These are phyloP conservation scores for Dioscorea cayenensis DNA, from an alignment of 116 monocot genomes.

Conservation along the genomic window DNA sequence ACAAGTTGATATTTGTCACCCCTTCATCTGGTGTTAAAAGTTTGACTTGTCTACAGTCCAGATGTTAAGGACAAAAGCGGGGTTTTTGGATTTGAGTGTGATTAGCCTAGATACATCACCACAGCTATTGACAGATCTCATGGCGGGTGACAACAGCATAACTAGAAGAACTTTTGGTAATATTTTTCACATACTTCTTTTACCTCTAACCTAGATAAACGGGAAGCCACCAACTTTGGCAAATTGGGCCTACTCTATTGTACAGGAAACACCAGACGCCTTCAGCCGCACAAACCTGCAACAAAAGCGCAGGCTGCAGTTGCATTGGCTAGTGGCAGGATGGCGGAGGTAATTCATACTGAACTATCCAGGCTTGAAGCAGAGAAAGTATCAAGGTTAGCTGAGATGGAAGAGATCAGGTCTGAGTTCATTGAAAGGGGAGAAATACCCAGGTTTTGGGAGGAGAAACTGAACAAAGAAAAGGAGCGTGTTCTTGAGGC, in stretches of 20 bases:
- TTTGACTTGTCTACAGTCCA: constrained; percentile 89
- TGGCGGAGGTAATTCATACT: constrained; percentile 30
- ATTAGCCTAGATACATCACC: constrained; percentile 30
- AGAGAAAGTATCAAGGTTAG: constrained; percentile 44
- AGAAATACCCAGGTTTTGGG: constrained; percentile 65
- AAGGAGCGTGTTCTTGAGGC: constrained; percentile 21
- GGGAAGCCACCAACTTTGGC: not conserved
- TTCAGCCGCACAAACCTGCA: constrained; percentile 72
- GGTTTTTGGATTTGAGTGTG: constrained; percentile 56
- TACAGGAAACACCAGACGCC: constrained; percentile 73
- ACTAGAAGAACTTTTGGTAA: constrained; percentile 76
- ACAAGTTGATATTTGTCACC: not conserved
- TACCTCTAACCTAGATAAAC: not conserved
- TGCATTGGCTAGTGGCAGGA: constrained; percentile 63
- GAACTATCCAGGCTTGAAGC: constrained; percentile 59
- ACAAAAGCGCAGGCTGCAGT: constrained; percentile 90
- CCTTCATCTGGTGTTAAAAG: constrained; percentile 19
- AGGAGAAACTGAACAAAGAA: constrained; percentile 41
- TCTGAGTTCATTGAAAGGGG: constrained; percentile 57
- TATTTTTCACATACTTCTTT: not conserved
- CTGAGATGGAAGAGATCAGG: constrained; percentile 67
- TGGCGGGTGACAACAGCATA: constrained; percentile 71
- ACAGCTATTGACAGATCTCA: constrained; percentile 49
- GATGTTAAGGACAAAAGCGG: constrained; percentile 65
- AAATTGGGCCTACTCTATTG: not conserved